Evolutionary conservation across 2,329 filamentous ascomycete genomes (phyloP).

Genomic region (Stemphylium vesicarium): DNA sequence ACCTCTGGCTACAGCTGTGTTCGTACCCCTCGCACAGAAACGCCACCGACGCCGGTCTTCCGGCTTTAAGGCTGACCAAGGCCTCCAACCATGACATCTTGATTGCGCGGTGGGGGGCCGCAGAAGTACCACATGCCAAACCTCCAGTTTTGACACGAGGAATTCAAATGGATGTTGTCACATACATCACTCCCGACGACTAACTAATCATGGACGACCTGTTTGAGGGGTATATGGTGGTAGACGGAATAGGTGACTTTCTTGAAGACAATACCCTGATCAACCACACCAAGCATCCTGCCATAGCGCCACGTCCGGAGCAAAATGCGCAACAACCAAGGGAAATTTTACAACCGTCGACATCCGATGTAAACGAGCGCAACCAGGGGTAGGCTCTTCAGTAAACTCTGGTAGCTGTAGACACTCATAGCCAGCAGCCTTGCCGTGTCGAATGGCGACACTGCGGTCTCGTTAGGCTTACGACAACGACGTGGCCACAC

Average conservation of each 20-base stretch:
- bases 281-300: background rate
- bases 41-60: slow-evolving; percentile 8
- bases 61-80: slow-evolving; percentile 4
- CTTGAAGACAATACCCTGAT: background rate
- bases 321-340: background rate
- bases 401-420: background rate
- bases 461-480: background rate
- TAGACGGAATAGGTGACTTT: slow-evolving; percentile 17
- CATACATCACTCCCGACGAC: background rate
- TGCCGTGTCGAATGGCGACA: background rate
- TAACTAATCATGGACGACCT: slow-evolving; percentile 13
- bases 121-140: no score
- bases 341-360: background rate
- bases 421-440: background rate
- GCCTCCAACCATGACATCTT: slow-evolving; percentile 7
- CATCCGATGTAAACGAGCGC: background rate
- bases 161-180: background rate
- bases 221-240: slow-evolving; percentile 25
- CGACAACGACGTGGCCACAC: slow-evolving; percentile 58
- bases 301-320: background rate
- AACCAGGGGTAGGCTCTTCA: slow-evolving; percentile 3
- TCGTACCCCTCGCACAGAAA: slow-evolving; percentile 5
- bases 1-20: background rate
- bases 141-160: background rate
- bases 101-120: background rate